Percentiles rank a stretch among this genome's conserved stretches.
phyloP scores from a whole-genome alignment of 2,329 filamentous ascomycete genomes.

The Fusarium tjaetaba region DNA sequence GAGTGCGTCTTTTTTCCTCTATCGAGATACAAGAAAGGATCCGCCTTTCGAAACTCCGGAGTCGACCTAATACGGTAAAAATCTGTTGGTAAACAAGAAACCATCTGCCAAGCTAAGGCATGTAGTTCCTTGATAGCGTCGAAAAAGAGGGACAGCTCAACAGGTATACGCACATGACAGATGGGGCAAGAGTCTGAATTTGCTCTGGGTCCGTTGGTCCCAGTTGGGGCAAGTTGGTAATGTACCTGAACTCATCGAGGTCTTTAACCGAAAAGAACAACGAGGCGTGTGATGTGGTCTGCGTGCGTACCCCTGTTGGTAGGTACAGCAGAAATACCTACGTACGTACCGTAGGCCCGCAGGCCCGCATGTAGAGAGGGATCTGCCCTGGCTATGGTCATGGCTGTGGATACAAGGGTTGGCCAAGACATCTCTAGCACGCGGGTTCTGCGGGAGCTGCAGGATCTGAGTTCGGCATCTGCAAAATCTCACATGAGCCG shows the following conservation, averaged over 20 bases:
- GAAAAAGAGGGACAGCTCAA: background rate
- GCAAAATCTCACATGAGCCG: slow-evolving; percentile 24
- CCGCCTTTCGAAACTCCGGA: background rate
- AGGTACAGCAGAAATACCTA: background rate
- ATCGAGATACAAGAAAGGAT: slow-evolving; percentile 7
- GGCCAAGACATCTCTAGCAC: slow-evolving; percentile 32
- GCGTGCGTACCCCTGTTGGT: slow-evolving; percentile 2
- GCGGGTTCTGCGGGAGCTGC: slow-evolving; percentile 35
- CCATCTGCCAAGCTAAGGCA: slow-evolving; percentile 19
- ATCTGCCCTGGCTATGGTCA: slow-evolving; percentile 9
- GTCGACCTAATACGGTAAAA: background rate
- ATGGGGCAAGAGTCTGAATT: background rate
- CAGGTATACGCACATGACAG: slow-evolving; percentile 20
- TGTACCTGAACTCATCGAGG: slow-evolving; percentile 12
- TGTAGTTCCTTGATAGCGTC: slow-evolving; percentile 17
- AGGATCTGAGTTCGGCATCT: slow-evolving; percentile 34
- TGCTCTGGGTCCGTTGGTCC: background rate
- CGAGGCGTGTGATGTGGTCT: slow-evolving; percentile 11
- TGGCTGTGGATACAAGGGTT: slow-evolving; percentile 27
- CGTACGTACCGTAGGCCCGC: slow-evolving; percentile 4
- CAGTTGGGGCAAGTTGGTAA: background rate
- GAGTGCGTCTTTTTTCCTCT: slow-evolving; percentile 33
- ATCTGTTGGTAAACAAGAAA: background rate
- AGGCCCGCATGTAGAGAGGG: slow-evolving; percentile 24
- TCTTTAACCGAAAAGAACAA: slow-evolving; percentile 1